Conservation (phyloP, 106 monocot species). For the Alisma plantagoaquatica region DNA sequence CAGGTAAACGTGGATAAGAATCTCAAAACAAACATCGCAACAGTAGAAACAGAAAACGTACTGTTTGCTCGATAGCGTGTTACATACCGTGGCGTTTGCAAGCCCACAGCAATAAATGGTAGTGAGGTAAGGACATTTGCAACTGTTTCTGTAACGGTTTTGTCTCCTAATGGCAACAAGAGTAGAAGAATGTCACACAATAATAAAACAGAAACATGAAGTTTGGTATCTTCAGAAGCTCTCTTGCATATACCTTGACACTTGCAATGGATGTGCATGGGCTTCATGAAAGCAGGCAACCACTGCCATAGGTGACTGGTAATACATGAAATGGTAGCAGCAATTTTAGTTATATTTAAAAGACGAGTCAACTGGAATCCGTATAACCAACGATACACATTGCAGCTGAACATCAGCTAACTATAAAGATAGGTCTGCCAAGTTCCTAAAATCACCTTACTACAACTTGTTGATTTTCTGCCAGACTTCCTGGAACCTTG, state of each 20-base stretch:
- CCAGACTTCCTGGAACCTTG: constrained; percentile 12
- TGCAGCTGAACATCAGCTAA: too few relatives aligned
- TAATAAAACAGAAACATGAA: neutral
- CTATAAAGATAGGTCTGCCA: too few relatives aligned
- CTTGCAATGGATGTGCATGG: constrained; percentile 50
- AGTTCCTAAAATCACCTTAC: constrained; percentile 26
- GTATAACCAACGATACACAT: too few relatives aligned
- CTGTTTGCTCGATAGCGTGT: neutral
- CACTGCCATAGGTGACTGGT: constrained; percentile 66
- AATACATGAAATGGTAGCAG: neutral
- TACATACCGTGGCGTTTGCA: constrained; percentile 62
- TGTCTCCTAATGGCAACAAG: constrained; percentile 42
- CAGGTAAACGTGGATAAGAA: too few relatives aligned
- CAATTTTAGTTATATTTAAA: neutral
- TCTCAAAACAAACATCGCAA: neutral
- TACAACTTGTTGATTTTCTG: constrained; percentile 30
- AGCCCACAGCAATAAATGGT: constrained; percentile 77
- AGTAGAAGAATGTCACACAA: neutral
- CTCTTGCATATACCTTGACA: constrained; percentile 25
- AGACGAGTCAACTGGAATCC: neutral
- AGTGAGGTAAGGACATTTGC: constrained; percentile 87
- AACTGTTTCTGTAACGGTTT: constrained; percentile 43
- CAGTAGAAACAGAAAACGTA: too few relatives aligned
- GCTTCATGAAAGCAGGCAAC: constrained; percentile 58
- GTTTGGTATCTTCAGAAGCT: too few relatives aligned